Conservation (phyloP, 2,329 filamentous ascomycete species). For the Cladobotryum mycophilum region DNA sequence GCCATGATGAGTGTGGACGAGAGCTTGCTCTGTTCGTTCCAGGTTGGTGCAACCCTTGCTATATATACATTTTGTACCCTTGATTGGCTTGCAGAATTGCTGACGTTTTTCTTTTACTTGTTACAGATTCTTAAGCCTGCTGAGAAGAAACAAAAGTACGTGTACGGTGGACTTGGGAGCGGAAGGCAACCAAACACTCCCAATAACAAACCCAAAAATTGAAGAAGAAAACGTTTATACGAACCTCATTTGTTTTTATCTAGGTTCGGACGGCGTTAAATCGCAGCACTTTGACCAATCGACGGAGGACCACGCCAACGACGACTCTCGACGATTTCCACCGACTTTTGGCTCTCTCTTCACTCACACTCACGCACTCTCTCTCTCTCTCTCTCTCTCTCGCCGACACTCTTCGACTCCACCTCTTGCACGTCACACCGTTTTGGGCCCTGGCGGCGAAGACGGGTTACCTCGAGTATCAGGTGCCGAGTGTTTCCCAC, state of each 20-base stretch:
- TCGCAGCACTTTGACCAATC: constrained; percentile 13
- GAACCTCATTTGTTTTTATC: constrained; percentile 62
- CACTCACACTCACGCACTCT: too few relatives aligned
- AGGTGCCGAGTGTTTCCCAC: constrained; percentile 9
- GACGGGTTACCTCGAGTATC: constrained; percentile 9
- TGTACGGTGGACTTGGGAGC: constrained; percentile 66
- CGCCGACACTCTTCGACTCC: constrained; percentile 14
- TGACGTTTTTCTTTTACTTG: background rate
- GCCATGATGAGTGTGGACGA: constrained; percentile 99
- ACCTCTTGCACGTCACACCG: constrained; percentile 11
- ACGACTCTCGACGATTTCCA: constrained; percentile 13
- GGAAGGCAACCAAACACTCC: constrained; percentile 21
- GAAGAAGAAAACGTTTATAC: constrained; percentile 39
- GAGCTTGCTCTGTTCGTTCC: constrained; percentile 97
- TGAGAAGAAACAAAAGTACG: constrained; percentile 99
- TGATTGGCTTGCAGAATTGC: background rate
- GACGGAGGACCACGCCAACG: constrained; percentile 19
- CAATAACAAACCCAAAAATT: constrained; percentile 19
- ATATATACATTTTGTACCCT: background rate
- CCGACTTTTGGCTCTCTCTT: constrained; percentile 6
- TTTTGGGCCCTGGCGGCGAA: constrained; percentile 12
- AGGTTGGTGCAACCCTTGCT: constrained; percentile 51
- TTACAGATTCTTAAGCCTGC: constrained; percentile 92
- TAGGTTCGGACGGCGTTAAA: constrained; percentile 96
- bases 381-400: background rate